Base-by-base conservation (phyloP, 2,329 filamentous ascomycete genomes). In the Periconia macrospinosa region DNA sequence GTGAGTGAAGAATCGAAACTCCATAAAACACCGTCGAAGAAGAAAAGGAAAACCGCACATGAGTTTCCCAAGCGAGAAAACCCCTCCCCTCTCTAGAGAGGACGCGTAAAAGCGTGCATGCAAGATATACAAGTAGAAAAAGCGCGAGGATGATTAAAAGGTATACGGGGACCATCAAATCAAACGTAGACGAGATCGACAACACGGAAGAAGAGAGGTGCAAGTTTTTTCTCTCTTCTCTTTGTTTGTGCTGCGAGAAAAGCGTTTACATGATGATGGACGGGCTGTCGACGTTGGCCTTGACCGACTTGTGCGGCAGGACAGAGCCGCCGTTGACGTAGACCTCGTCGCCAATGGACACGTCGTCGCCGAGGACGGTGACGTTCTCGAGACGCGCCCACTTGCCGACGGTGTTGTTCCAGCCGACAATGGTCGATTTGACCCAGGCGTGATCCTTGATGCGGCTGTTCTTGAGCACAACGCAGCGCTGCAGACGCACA, bases 401-500 rank as follows among this genome's bases (percentile, higher is more conserved):
- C 73, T 89, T 90, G 72, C 93, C 93, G 53, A 99, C 91, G 35
- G 86, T 89, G 81, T 91, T 96, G 84, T 97, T 96, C 93, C 93
- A 99, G 70, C 93, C 93, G 49, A 97, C 92, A 75, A 99, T 97
- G 68, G 93, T 94, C 74, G 90, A 95, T 86, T 97, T 97, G 76
- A 99, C 86, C 93, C 93, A 97, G 45, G 94, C 94, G 75, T 99
- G 93, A 74, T 99, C 94, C 84, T 97, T 97, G 78, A 97, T 88
- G 81, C 95, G 96, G 78, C 89, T 91, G 69, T 91, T 90, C 58
- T 88, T 85, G 61, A 99, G 83, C 52, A 99, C 79, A 20, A 97
- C 94, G 70, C 90, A 96, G 67, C 94, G 88, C 79, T 97, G 93
- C 62, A 99, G 84, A 65, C 93, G 87, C 41, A 97, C 94, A 72